Conservation (phyloP, 208 protist genomes). For the Zelonia costaricensis region DNA sequence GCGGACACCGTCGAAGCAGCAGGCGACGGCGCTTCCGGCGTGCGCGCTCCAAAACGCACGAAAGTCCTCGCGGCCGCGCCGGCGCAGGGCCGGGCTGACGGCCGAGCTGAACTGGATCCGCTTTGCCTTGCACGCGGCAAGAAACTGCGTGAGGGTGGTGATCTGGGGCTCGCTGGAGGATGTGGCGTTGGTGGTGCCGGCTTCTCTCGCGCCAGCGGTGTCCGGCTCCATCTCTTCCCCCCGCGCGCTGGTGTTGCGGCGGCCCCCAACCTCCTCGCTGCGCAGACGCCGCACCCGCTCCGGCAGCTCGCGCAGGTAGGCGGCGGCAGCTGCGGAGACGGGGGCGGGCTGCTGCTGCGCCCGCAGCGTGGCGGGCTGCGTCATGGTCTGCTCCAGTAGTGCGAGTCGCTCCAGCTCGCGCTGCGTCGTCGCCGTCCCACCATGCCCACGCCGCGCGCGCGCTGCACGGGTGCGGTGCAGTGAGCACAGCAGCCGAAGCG, state of each 20-base stretch:
- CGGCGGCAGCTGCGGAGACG: background rate
- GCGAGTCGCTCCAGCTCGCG: slow-evolving; percentile 29
- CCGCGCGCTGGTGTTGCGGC: background rate
- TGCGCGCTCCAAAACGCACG: slow-evolving; percentile 60
- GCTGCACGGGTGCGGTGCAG: background rate
- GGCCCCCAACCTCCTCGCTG: too few species aligned
- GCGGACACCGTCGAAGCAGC: slow-evolving; percentile 48
- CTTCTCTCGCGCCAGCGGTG: background rate
- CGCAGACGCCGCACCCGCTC: slow-evolving; percentile 22
- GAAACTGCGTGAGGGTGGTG: slow-evolving; percentile 62
- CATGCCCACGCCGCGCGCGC: slow-evolving; percentile 37
- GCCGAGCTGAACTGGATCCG: slow-evolving; percentile 38
- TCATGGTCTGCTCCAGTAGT: slow-evolving; percentile 26
- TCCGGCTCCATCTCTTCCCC: background rate
- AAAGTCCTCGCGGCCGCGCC: slow-evolving; percentile 33
- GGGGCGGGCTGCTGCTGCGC: slow-evolving; percentile 1
- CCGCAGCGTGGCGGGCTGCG: slow-evolving; percentile 5
- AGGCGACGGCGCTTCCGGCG: slow-evolving; percentile 53
- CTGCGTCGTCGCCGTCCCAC: slow-evolving; percentile 21
- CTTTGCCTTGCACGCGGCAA: slow-evolving; percentile 53
- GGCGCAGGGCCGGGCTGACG: slow-evolving; percentile 32
- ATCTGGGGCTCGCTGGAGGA: slow-evolving; percentile 3
- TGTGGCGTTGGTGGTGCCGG: background rate
- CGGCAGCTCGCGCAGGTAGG: slow-evolving; percentile 28
- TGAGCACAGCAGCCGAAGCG: background rate